phyloP scores from a whole-genome alignment of 176 grass and related monocot species.

The Coix lacrymajobi region DNA sequence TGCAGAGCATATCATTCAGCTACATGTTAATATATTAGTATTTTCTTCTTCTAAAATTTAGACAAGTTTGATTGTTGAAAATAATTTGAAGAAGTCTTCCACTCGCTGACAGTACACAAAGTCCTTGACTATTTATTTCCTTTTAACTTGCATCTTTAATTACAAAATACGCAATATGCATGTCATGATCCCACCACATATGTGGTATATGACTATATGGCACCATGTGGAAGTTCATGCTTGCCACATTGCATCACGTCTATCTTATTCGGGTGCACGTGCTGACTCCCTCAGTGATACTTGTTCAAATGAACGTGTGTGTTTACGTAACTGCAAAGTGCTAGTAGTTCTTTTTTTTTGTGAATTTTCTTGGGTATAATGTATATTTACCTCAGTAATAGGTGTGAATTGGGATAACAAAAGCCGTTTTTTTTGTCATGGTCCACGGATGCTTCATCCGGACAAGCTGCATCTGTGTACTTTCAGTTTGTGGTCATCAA shows the following conservation, averaged over 20 bases:
- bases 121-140: not conserved
- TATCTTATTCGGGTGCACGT: slow-evolving; percentile 15
- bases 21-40: not conserved
- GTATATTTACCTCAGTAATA: not conserved
- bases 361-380: not conserved
- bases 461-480: slow-evolving; percentile 27
- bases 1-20: slow-evolving; percentile 25
- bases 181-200: not conserved
- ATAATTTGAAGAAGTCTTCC: not conserved
- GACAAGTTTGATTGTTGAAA: not conserved
- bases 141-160: not conserved
- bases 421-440: not conserved
- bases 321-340: not conserved
- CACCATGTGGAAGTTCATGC: slow-evolving; percentile 28
- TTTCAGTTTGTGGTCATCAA: not conserved
- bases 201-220: not conserved
- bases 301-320: not conserved
- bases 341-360: not conserved
- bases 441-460: not conserved
- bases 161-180: not conserved
- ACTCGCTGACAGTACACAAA: not conserved
- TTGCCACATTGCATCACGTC: not conserved
- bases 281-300: not conserved
- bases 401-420: not conserved
- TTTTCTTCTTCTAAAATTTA: not conserved